phyloP scores from a whole-genome alignment of 192 early-diverging fungal genomes.

The Jimgerdemannia lactiflua region DNA sequence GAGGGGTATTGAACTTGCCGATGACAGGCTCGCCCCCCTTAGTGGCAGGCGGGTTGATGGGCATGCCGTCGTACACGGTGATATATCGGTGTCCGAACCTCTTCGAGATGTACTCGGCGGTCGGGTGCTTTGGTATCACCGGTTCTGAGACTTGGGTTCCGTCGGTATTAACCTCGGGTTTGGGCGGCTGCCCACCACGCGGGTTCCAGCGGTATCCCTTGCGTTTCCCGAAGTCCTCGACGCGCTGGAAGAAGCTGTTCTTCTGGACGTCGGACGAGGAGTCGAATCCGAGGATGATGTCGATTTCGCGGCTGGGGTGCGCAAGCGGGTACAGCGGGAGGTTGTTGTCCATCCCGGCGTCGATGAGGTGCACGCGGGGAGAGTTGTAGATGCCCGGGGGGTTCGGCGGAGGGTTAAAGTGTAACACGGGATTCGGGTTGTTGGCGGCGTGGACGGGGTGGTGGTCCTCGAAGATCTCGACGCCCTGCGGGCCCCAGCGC shows the following conservation, averaged over 20 bases:
- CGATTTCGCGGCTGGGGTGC: conserved; percentile 55
- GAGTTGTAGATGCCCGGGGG: background rate
- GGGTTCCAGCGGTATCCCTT: background rate
- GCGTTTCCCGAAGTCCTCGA: background rate
- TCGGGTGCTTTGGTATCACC: background rate
- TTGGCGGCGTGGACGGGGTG: background rate
- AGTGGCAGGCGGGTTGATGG: conserved; percentile 27
- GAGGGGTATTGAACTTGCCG: background rate
- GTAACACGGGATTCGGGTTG: background rate
- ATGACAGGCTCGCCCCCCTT: conserved; percentile 6
- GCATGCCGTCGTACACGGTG: background rate
- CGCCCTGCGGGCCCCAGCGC: background rate
- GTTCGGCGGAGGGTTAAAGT: background rate
- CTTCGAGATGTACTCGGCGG: background rate
- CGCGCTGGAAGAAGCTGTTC: conserved; percentile 53
- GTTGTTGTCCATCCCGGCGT: conserved; percentile 72
- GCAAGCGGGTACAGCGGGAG: conserved; percentile 64
- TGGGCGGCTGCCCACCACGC: conserved; percentile 4
- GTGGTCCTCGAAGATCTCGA: background rate
- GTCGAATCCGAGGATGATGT: conserved; percentile 66
- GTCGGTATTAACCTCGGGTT: background rate
- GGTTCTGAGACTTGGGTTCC: background rate
- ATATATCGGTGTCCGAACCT: background rate
- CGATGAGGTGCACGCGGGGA: conserved; percentile 49
- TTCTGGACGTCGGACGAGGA: conserved; percentile 58